Evolutionary conservation across 139 green algal genomes (phyloP), one percentile per base, ranked within the genome.

Genomic region (Haematococcus lacustris): DNA sequence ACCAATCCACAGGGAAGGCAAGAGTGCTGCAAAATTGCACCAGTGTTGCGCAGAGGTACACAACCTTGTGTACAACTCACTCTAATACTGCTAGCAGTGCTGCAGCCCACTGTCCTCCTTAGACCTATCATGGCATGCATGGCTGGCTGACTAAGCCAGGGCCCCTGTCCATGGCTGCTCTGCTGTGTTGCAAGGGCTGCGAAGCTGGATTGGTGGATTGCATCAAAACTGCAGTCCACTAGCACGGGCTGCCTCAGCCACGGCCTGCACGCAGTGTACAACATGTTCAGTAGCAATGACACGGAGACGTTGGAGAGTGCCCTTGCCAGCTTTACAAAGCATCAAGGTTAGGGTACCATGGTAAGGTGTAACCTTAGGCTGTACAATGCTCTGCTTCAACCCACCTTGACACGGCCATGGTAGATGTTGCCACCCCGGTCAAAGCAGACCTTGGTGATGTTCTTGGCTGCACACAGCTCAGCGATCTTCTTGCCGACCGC

Each of bases 381-480:
- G 47, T 57, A 26, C 13, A 21, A 21, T 26, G 17, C 21, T 34
- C 23, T 30, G 9, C 21, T 23, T 34, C 26, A 35, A 32, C 33
- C 3, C 71, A 90, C 88, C 88, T 94, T 63, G 5, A 99, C 83
- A 28, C 95, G 82, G 53, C 95, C 95, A 74, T 98, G 94, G 86
- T 99, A 99, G 4, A 87, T 70, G 77, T 93, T 96, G 74, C 95
- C 95, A 1, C 91, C 94, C 6, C 95, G 79, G 86, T 99, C 95
- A 80, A 98, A 99, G 37, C 62, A 84, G 0, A 96, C 91, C 78
- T 90, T 91, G n/a, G 79, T 78, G 70, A 99, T 94, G 81, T 88
- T 89, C 70, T 90, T 87, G 9, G 85, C 83, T 70, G 87, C 75
- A 77, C 88, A 95, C 57, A 91, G 57, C 82, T 97, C 90, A 33